Base-by-base conservation (phyloP, 1,284 basidiomycete species). In the Abortiporus biennis region DNA sequence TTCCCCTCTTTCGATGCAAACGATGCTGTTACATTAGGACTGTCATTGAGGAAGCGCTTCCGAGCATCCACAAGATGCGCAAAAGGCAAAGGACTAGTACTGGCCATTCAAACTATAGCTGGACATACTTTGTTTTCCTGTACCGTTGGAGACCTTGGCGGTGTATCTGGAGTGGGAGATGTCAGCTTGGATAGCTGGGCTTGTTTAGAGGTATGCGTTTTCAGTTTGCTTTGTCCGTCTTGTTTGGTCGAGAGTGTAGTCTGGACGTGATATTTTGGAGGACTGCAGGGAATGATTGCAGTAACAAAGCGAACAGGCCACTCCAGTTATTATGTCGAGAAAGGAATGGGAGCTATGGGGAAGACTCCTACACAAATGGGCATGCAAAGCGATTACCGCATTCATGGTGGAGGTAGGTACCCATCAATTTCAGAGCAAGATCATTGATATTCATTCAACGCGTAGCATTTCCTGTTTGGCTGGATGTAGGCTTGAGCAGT, bases 241-340 rank as follows among this genome's bases (percentile, higher is more conserved):
- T 11, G 25, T 8, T n/a, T 8, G 27, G 27, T 29, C 27, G 27
- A 29, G 27, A 29, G 27, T 13, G 12, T 31, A 20, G 11, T 21
- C 24, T 22, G 23, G 15, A 23, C 30, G 24, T 37, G 43, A 31
- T 44, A 24, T 16, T 17, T 36, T 17, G 33, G n/a, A 25, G 44
- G 36, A 23, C 13, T 20, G 15, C 38, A 61, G 59, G 80, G 80
- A 33, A 88, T 89, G 80, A 71, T 89, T 46, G 76, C 74, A 27
- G 80, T 87, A 17, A 85, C 87, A 39, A 76, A 73, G 50, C 69
- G 82, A 45, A 89, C 85, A n/a, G 85, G 86, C 1, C 86, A 89
- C 59, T 85, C 81, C 5, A 86, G 80, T 49, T 89, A 72, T 57
- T 89, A 90, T 57, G 80, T 89, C 12, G 85, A 89, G 55, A 87